Conservation (phyloP, 805 yeast genomes). For the Naumovozyma baii region DNA sequence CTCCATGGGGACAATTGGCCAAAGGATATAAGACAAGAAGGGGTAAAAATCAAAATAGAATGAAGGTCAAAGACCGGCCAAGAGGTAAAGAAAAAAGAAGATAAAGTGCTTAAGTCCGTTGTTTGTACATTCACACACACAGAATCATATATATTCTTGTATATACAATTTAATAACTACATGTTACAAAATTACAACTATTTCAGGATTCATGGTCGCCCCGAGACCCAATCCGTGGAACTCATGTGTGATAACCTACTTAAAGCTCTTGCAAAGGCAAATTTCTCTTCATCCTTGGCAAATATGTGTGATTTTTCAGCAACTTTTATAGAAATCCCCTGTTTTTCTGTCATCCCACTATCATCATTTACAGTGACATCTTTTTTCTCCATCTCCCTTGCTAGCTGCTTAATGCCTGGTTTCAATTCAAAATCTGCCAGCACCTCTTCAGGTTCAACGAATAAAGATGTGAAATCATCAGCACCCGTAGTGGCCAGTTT, state of each 20-base stretch:
- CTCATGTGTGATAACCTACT: conserved; percentile 90
- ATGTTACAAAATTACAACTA: no score
- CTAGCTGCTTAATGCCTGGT: conserved; percentile 1
- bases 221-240: conserved; percentile 72
- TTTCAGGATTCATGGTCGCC: conserved; percentile 1
- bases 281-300: conserved; percentile 87
- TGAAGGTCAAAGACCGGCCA: conserved; percentile 87
- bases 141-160: background rate
- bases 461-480: conserved; percentile 72
- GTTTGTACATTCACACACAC: no score
- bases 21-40: conserved; percentile 93
- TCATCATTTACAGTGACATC: conserved; percentile 28
- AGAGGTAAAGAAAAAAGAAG: conserved; percentile 45
- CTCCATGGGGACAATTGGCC: conserved; percentile 91
- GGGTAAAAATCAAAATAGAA: conserved; percentile 74
- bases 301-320: conserved; percentile 69
- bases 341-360: conserved; percentile 59
- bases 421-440: conserved; percentile 31
- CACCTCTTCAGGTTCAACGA: conserved; percentile 68
- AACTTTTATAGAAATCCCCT: conserved; percentile 65
- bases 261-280: conserved; percentile 93
- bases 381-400: conserved; percentile 14
- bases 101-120: conserved; percentile 10
- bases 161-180: no score
- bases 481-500: conserved; percentile 83